Conservation (phyloP, 176 grass and related monocot species). For the Aechmea fasciata region DNA sequence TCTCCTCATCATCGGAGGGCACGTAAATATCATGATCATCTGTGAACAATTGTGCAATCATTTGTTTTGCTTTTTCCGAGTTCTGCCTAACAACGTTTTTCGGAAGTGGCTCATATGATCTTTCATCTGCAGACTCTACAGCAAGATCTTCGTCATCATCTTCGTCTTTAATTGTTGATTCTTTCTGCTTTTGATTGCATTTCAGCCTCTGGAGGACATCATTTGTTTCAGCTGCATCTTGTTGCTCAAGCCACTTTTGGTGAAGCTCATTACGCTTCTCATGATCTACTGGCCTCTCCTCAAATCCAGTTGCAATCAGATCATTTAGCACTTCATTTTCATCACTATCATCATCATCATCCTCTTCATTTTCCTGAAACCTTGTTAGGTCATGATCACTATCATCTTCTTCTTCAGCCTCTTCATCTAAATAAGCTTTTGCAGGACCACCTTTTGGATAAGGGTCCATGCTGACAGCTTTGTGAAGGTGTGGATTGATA, state of each 20-base stretch:
- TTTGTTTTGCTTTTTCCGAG: slow-evolving; percentile 78
- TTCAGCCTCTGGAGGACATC: slow-evolving; percentile 74
- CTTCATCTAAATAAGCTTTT: slow-evolving; percentile 82
- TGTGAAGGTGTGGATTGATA: slow-evolving; percentile 27
- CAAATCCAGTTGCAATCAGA: slow-evolving; percentile 70
- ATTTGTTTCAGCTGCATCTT: slow-evolving; percentile 69
- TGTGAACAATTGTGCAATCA: slow-evolving; percentile 66
- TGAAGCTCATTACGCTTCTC: slow-evolving; percentile 74
- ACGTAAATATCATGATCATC: slow-evolving; percentile 75
- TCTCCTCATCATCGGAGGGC: slow-evolving; percentile 87
- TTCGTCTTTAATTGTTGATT: slow-evolving; percentile 41
- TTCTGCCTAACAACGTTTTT: slow-evolving; percentile 43
- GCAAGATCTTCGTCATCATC: slow-evolving; percentile 38
- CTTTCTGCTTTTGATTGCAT: slow-evolving; percentile 44
- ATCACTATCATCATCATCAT: slow-evolving; percentile 46
- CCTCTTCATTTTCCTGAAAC: slow-evolving; percentile 67
- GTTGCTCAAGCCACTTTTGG: slow-evolving; percentile 84
- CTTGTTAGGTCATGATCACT: slow-evolving; percentile 85
- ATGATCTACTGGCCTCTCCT: slow-evolving; percentile 66
- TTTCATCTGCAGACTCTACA: slow-evolving; percentile 45
- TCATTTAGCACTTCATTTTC: slow-evolving; percentile 73
- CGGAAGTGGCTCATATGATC: slow-evolving; percentile 38
- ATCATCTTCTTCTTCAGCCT: slow-evolving; percentile 98
- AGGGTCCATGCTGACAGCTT: slow-evolving; percentile 23
- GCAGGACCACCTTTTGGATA: slow-evolving; percentile 25